These are phyloP conservation scores for Astrephomene gubernaculifera DNA, from an alignment of 139 green algal species.

Conservation along the genomic window DNA sequence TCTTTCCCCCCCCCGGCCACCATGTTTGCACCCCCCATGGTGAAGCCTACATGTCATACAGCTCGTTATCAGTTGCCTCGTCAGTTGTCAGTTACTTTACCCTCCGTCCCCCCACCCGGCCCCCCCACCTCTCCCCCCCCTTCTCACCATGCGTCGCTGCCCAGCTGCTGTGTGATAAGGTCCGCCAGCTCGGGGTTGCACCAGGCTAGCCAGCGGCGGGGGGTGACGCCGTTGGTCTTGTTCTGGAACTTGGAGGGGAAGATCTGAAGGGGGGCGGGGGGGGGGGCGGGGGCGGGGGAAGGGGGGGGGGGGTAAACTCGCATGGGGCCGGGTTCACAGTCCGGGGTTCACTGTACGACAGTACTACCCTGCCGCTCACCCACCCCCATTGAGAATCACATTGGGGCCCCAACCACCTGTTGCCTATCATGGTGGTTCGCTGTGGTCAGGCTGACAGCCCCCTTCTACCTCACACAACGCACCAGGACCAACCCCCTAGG, in stretches of 20 bases:
- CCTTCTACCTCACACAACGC: too few relatives aligned
- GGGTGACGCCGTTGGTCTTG: conserved; percentile 99
- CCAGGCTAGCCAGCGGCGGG: conserved; percentile 96
- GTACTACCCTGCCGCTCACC: too few relatives aligned
- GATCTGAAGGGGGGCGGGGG: conserved; percentile 33
- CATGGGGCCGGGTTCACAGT: too few relatives aligned
- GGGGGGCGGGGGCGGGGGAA: not conserved
- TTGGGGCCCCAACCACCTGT: too few relatives aligned
- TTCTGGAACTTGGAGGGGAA: conserved; percentile 94
- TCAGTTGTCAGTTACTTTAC: not conserved
- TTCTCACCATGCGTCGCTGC: conserved; percentile 50
- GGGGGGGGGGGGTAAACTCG: not conserved
- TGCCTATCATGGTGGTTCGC: too few relatives aligned
- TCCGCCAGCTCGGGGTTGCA: conserved; percentile 93
- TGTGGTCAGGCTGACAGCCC: too few relatives aligned
- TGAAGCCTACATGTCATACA: too few relatives aligned
- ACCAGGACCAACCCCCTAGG: not conserved
- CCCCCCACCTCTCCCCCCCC: not conserved
- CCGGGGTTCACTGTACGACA: too few relatives aligned
- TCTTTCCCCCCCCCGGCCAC: too few relatives aligned
- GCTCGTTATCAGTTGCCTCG: not conserved
- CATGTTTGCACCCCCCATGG: too few relatives aligned
- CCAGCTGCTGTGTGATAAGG: conserved; percentile 92
- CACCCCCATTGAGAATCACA: too few relatives aligned
- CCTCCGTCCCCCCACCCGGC: not conserved